These are phyloP conservation scores for Dipodascus geniculatus DNA, from an alignment of 805 yeast species.

Conservation along the genomic window DNA sequence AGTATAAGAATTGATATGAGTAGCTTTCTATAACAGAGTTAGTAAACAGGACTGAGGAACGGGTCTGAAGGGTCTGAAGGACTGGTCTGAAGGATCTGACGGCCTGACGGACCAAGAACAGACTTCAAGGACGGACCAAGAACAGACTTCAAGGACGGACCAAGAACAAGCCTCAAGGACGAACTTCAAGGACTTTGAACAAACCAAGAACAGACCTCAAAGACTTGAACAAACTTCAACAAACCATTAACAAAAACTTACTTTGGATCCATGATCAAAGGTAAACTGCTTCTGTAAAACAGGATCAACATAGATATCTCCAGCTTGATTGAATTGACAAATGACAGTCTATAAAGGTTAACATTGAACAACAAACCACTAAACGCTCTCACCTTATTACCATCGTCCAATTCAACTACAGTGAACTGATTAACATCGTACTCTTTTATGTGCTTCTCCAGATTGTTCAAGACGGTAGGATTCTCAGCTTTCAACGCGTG, in stretches of 20 bases:
- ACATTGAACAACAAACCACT: slow-evolving; percentile 2
- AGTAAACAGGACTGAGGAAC: neutral
- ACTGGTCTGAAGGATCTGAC: too few species aligned
- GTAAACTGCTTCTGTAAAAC: slow-evolving; percentile 37
- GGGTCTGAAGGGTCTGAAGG: neutral
- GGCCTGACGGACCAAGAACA: too few species aligned
- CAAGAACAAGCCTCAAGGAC: too few species aligned
- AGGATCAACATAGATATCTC: slow-evolving; percentile 42
- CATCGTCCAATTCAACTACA: slow-evolving; percentile 25
- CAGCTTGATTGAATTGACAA: slow-evolving; percentile 36
- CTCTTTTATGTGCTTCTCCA: slow-evolving; percentile 26
- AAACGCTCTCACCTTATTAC: slow-evolving; percentile 6
- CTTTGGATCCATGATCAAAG: slow-evolving; percentile 36
- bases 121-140: too few species aligned
- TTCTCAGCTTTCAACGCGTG: slow-evolving; percentile 33
- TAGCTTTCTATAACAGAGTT: slow-evolving; percentile 30
- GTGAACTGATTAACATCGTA: slow-evolving; percentile 32
- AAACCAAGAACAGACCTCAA: too few species aligned
- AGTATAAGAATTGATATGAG: slow-evolving; percentile 39
- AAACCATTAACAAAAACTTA: slow-evolving; percentile 5
- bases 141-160: too few species aligned
- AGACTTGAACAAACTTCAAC: too few species aligned
- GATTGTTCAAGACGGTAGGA: slow-evolving; percentile 24
- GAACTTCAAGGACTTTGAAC: too few species aligned
- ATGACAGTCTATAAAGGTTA: slow-evolving; percentile 26